Evolutionary conservation across 1,139 yeast species (phyloP).

Genomic region (Yamadazyma epiphylla): DNA sequence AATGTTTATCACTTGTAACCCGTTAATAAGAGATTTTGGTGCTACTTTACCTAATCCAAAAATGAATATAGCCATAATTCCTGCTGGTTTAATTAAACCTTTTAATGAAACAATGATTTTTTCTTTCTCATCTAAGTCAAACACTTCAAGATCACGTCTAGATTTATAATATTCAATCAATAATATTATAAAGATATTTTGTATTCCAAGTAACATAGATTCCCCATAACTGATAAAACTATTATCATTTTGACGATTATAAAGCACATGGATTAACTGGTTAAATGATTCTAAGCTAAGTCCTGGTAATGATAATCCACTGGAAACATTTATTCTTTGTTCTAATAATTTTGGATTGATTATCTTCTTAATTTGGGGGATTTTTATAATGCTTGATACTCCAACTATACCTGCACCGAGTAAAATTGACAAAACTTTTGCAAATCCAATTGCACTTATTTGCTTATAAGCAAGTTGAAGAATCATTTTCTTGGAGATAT

Average conservation of each 20-base stretch:
- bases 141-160: conserved; percentile 12
- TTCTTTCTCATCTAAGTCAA: conserved; percentile 15
- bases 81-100: conserved; percentile 25
- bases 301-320: conserved; percentile 37
- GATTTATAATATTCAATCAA: conserved; percentile 34
- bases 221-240: conserved; percentile 44
- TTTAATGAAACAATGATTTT: conserved; percentile 16
- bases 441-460: conserved; percentile 32
- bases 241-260: conserved; percentile 33
- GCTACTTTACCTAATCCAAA: conserved; percentile 30
- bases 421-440: conserved; percentile 30
- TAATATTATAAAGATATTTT: conserved; percentile 35
- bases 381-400: conserved; percentile 36
- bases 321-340: conserved; percentile 29
- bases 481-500: conserved; percentile 36
- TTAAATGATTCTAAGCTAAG: conserved; percentile 36
- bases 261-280: conserved; percentile 39
- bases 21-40: conserved; percentile 26
- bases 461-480: conserved; percentile 38
- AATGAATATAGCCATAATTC: conserved; percentile 22
- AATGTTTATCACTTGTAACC: conserved; percentile 48
- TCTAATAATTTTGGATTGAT: conserved; percentile 23
- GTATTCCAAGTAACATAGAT: conserved; percentile 36
- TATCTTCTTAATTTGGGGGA: conserved; percentile 43
- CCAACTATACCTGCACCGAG: conserved; percentile 38